Evolutionary conservation across 2,329 filamentous ascomycete genomes (phyloP).

Genomic region (Myrmaecium sp.): DNA sequence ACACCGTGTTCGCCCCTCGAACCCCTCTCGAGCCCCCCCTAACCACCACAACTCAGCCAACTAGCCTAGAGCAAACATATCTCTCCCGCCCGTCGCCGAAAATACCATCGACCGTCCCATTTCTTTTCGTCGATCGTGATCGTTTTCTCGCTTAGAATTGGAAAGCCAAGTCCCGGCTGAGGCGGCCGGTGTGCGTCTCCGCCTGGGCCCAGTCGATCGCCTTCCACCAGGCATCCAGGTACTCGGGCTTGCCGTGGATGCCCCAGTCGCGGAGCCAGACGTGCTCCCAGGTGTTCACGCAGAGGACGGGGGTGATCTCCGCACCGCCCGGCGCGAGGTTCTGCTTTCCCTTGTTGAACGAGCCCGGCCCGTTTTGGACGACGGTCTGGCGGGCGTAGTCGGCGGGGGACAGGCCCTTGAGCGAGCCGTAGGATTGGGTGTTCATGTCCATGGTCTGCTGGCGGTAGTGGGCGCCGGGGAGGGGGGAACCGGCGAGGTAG

Average conservation of each 20-base stretch:
- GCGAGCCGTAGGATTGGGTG: constrained; percentile 27
- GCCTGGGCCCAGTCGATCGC: constrained; percentile 73
- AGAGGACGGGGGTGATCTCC: constrained; percentile 61
- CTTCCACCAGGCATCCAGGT: constrained; percentile 72
- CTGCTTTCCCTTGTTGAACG: constrained; percentile 16
- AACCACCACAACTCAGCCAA: too few relatives aligned
- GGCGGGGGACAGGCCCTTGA: constrained; percentile 7
- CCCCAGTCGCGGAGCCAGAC: constrained; percentile 76
- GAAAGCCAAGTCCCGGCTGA: too few relatives aligned
- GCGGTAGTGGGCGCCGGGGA: constrained; percentile 69
- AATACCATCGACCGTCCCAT: too few relatives aligned
- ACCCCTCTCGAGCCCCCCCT: too few relatives aligned
- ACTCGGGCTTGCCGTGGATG: constrained; percentile 53
- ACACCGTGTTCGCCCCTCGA: too few relatives aligned
- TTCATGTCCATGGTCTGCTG: constrained; percentile 54
- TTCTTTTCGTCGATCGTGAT: too few relatives aligned
- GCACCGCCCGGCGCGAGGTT: constrained; percentile 47
- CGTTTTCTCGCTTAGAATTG: too few relatives aligned
- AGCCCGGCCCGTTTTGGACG: constrained; percentile 21
- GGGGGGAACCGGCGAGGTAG: constrained; percentile 82
- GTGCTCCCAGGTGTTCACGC: constrained; percentile 94
- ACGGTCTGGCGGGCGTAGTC: constrained; percentile 2
- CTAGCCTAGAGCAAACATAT: too few relatives aligned
- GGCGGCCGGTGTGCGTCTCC: too few relatives aligned
- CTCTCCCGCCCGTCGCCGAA: too few relatives aligned